Evolutionary conservation across 2,329 filamentous ascomycete species (phyloP).

Genomic region (Hymenoscyphus fructigenus): DNA sequence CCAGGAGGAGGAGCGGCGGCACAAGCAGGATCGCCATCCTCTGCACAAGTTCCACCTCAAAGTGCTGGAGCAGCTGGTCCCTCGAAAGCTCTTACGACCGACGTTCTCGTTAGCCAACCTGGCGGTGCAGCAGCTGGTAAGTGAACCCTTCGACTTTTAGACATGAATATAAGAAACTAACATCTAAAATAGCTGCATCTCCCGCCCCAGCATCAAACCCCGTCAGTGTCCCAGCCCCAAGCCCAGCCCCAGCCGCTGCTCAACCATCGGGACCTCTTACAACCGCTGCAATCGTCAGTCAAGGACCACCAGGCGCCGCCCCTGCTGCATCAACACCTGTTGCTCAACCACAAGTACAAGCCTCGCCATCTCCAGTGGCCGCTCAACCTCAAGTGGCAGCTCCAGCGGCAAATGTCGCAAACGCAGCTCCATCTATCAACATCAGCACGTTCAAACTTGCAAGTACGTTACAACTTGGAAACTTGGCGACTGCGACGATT

Average conservation of each 20-base stretch:
- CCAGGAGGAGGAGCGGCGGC: not conserved
- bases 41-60: not conserved
- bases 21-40: not conserved
- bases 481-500: conserved; percentile 27
- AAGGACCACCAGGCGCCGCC: not conserved
- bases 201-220: not conserved
- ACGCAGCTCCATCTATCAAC: conserved; percentile 25
- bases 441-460: conserved; percentile 33
- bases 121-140: not conserved
- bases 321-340: conserved; percentile 2
- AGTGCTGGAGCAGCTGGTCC: not conserved
- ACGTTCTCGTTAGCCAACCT: not conserved
- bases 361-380: conserved; percentile 5
- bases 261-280: not conserved
- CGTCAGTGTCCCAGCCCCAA: not conserved
- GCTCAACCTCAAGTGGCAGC: not conserved
- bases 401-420: conserved; percentile 8
- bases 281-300: conserved; percentile 7
- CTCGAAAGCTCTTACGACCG: not conserved
- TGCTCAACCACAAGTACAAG: not conserved
- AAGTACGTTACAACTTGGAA: conserved; percentile 33
- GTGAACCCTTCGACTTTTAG: not conserved
- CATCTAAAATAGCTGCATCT: too few species aligned
- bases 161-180: too few species aligned
- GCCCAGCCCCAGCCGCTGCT: not conserved